Percentiles rank a stretch among this genome's conserved stretches.
Evolutionary conservation across 2,329 filamentous ascomycete species (phyloP).

Genomic region (Pleurostoma richardsiae): DNA sequence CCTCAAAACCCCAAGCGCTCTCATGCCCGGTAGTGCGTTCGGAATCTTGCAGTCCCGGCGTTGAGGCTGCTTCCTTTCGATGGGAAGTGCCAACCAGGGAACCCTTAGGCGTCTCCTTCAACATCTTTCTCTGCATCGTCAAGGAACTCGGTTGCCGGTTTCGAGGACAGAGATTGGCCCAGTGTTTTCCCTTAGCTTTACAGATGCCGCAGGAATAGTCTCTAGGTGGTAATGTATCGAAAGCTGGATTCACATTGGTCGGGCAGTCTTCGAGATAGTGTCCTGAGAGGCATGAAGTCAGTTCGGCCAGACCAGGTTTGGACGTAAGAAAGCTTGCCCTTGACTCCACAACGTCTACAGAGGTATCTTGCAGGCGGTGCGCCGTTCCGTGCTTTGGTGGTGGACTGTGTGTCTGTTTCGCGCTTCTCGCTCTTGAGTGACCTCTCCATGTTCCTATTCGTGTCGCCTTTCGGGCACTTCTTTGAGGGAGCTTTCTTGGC

Average conservation of each 20-base stretch:
- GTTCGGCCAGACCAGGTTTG: neutral
- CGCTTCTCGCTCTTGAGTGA: too few species aligned
- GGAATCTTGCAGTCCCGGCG: too few species aligned
- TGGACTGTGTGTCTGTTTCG: too few species aligned
- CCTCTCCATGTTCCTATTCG: too few species aligned
- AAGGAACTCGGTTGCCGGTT: constrained; percentile 25
- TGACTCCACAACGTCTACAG: constrained; percentile 23
- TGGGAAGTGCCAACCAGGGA: too few species aligned
- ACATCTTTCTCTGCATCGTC: constrained; percentile 20
- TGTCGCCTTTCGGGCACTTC: too few species aligned
- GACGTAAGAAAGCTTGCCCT: constrained; percentile 18
- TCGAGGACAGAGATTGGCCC: constrained; percentile 26
- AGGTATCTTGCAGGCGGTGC: constrained; percentile 13
- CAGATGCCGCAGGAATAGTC: constrained; percentile 30
- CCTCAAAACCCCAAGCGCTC: too few species aligned
- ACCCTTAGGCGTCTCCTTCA: too few species aligned
- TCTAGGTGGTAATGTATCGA: constrained; percentile 21
- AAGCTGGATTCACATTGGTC: constrained; percentile 33
- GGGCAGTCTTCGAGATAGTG: constrained; percentile 32
- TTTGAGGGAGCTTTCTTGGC: neutral
- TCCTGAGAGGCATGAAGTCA: constrained; percentile 17
- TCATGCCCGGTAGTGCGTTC: too few species aligned
- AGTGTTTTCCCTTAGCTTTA: constrained; percentile 24
- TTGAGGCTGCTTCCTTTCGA: too few species aligned
- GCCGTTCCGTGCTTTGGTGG: neutral